A percentile compares a stretch with the other conserved stretches of the same genome.
phyloP scores from a whole-genome alignment of 306 rosid species.

The Quercus robur region DNA sequence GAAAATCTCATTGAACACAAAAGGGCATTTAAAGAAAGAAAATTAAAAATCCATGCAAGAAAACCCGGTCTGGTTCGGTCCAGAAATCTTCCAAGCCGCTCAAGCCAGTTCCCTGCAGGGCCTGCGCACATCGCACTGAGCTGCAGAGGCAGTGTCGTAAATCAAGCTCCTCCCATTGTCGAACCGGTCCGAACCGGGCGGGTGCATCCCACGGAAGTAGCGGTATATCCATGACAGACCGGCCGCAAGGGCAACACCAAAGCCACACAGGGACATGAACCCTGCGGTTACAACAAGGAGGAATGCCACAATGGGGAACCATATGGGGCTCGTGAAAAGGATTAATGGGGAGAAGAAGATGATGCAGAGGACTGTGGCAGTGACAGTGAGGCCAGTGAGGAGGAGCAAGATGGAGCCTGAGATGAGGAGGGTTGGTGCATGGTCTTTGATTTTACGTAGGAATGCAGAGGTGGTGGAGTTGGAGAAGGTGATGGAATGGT shows the following conservation, averaged over 20 bases:
- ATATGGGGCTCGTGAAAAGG: slow-evolving; percentile 61
- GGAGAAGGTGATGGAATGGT: not conserved
- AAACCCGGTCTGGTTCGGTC: not conserved
- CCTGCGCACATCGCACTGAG: too few species aligned
- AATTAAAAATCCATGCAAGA: not conserved
- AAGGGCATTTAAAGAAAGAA: not conserved
- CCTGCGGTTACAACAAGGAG: slow-evolving; percentile 33
- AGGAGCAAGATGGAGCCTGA: slow-evolving; percentile 53
- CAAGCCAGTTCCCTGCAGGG: not conserved
- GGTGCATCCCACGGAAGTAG: slow-evolving; percentile 66
- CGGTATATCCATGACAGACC: slow-evolving; percentile 60
- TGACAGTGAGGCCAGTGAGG: slow-evolving; percentile 49
- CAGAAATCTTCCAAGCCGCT: not conserved
- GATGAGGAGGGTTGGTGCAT: slow-evolving; percentile 41
- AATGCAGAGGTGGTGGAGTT: slow-evolving; percentile 8
- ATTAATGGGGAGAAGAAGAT: slow-evolving; percentile 51
- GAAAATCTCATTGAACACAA: not conserved
- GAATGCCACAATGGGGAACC: slow-evolving; percentile 52
- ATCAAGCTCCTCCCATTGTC: slow-evolving; percentile 60
- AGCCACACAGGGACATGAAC: slow-evolving; percentile 45
- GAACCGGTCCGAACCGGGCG: slow-evolving; percentile 71
- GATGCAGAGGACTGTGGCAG: slow-evolving; percentile 33
- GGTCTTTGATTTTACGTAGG: slow-evolving; percentile 36
- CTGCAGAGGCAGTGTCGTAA: slow-evolving; percentile 60
- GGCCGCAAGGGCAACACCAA: slow-evolving; percentile 27